Conservation (phyloP, 1,284 basidiomycete species). For the Porogramme epimiltina region DNA sequence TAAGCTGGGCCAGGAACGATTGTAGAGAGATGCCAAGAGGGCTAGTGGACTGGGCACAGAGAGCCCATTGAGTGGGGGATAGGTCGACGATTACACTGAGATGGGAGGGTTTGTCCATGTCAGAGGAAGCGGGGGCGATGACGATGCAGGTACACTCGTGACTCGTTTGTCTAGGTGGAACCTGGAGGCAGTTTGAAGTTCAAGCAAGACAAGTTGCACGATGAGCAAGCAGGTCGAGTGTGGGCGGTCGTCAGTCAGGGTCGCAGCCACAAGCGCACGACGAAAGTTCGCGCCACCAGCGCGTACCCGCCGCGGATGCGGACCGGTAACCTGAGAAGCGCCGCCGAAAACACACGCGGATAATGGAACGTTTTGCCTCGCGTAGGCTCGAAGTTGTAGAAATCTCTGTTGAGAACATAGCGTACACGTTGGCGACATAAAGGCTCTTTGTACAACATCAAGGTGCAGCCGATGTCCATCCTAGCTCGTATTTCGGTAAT, state of each 20-base stretch:
- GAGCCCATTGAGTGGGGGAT: conserved; percentile 81
- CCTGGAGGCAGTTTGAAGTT: too few species aligned
- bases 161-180: too few species aligned
- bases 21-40: conserved; percentile 59
- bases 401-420: too few species aligned
- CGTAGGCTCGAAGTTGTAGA: too few species aligned
- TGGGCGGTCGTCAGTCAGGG: too few species aligned
- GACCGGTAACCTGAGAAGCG: background rate
- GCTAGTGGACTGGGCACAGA: conserved; percentile 52
- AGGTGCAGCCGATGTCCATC: conserved; percentile 25
- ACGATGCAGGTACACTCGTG: too few species aligned
- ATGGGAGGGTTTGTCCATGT: conserved; percentile 64
- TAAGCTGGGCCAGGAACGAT: conserved; percentile 76
- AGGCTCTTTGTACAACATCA: background rate
- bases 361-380: too few species aligned
- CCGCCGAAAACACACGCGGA: too few species aligned
- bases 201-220: too few species aligned
- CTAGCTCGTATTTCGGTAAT: conserved; percentile 47
- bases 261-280: too few species aligned
- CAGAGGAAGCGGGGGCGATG: background rate
- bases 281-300: conserved; percentile 1
- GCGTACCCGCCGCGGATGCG: background rate
- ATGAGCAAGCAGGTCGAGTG: too few species aligned
- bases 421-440: background rate
- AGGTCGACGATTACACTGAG: conserved; percentile 84